phyloP scores from a whole-genome alignment of 1,284 basidiomycete genomes.

The Amylostereum areolatum region DNA sequence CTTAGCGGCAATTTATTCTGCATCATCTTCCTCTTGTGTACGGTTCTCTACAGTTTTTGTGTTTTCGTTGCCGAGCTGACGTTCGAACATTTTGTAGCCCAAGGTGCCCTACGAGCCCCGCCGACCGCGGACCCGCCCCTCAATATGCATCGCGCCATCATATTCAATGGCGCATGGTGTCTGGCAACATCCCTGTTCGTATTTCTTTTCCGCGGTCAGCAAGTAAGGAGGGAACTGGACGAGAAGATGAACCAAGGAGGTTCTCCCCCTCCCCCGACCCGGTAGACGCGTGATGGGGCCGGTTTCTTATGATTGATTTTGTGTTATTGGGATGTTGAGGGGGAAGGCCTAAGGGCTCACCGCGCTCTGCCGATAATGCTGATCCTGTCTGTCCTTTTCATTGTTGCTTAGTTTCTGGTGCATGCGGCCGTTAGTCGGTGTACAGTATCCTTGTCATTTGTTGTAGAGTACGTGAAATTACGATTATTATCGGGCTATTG shows the following conservation, averaged over 20 bases:
- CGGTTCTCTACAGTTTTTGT: slow-evolving; percentile 15
- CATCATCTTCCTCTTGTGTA: slow-evolving; percentile 62
- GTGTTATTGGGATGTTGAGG: no score
- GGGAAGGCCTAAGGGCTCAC: no score
- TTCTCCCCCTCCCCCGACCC: no score
- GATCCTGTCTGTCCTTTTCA: no score
- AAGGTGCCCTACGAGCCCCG: slow-evolving; percentile 59
- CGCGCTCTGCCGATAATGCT: no score
- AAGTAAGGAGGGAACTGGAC: slow-evolving; percentile 55
- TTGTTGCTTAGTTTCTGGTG: no score
- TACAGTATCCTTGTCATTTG: no score
- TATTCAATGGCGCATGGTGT: slow-evolving; percentile 54
- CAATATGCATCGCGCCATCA: slow-evolving; percentile 60
- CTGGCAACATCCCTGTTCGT: slow-evolving; percentile 31
- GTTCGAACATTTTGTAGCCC: slow-evolving; percentile 29
- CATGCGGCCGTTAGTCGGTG: no score
- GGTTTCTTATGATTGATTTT: no score
- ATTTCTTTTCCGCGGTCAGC: slow-evolving; percentile 48
- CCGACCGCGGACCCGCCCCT: slow-evolving; percentile 54
- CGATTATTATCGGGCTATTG: no score
- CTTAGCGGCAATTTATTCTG: slow-evolving; percentile 57
- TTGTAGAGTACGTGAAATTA: no score
- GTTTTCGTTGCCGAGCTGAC: not conserved
- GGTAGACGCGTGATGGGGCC: no score
- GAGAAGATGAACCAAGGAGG: slow-evolving; percentile 26